Evolutionary conservation across 139 green algal genomes (phyloP), one percentile per base, ranked within the genome.

Genomic region (Nannochloris sp.): DNA sequence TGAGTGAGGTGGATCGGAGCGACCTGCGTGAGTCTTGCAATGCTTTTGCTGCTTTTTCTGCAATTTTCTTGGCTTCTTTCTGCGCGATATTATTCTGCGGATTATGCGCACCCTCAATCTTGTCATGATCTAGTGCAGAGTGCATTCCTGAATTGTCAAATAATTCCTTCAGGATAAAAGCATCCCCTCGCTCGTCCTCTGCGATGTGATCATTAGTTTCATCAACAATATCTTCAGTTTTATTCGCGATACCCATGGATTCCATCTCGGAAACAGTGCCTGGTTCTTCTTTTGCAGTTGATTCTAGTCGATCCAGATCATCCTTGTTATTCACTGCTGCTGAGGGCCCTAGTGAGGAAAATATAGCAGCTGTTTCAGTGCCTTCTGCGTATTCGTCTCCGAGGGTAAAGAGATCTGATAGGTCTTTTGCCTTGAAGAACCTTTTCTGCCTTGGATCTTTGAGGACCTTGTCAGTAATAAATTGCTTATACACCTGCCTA

Each of bases 391-490:
- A 78, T 58, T 90, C 80, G 23, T 90, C 78, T 3, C 76, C 86
- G 11, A 97, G 80, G 1, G 83, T 94, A 81, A 98, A 98, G 21
- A 98, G 78, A 69, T 98, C 92, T 1, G 55, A 51, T 31, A 98
- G 81, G 75, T 97, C 91, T 25, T 79, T 81, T 8, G 82, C 62
- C 36, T 91, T 86, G 74, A 98, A 98, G 67, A 97, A 92, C 36
- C 92, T 86, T 48, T 79, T 76, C 83, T 98, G 92, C 10, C 83
- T 72, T 3, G 92, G 92, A 75, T 98, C 92, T 4, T 72, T 73
- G 37, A 98, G 80, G 11, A 97, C 83, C 51, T 55, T 68, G 53
- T 77, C 73, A 5, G 73, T 73, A 37, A 79, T 24, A 55, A 77
- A 77, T 43, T 79, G 68, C 49, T 77, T 79, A 44, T 69, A 79